Evolutionary conservation across 1,284 basidiomycete genomes (phyloP).

Genomic region (Ganoderma lucidum): DNA sequence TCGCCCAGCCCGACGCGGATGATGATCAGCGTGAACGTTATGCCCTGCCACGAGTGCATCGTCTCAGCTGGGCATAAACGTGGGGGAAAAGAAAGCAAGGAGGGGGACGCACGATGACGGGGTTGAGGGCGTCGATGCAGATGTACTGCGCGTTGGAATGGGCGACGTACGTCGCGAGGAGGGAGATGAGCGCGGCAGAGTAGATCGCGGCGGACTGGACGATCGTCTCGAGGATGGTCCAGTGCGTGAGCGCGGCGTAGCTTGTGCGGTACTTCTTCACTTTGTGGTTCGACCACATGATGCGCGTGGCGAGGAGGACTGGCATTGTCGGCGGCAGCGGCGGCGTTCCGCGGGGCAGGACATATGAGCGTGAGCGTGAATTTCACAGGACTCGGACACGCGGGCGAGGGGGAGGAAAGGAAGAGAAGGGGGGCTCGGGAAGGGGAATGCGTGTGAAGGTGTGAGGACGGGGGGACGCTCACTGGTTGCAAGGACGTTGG

Average conservation of each 20-base stretch:
- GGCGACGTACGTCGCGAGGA: conserved; percentile 27
- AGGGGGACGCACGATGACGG: conserved; percentile 25
- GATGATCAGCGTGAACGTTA: conserved; percentile 33
- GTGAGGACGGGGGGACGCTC: background rate
- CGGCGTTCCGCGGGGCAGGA: background rate
- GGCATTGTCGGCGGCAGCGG: background rate
- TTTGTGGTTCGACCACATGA: conserved; percentile 25
- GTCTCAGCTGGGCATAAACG: background rate
- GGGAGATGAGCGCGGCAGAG: conserved; percentile 29
- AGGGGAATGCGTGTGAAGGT: background rate
- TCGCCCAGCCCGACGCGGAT: conserved; percentile 32
- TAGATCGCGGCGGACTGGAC: conserved; percentile 32
- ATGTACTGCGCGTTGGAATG: conserved; percentile 29
- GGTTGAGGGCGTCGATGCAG: conserved; percentile 29
- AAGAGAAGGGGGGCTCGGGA: no score
- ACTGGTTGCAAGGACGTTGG: conserved; percentile 27
- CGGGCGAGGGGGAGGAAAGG: background rate
- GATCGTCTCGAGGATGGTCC: conserved; percentile 27
- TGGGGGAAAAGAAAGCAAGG: background rate
- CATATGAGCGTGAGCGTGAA: background rate
- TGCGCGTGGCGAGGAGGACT: conserved; percentile 1
- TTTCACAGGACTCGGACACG: background rate
- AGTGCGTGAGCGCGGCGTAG: conserved; percentile 14
- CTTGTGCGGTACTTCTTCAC: conserved; percentile 14
- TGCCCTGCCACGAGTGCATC: conserved; percentile 15